Base-by-base conservation (phyloP, 805 yeast genomes). In the Hanseniaspora occidentalis region DNA sequence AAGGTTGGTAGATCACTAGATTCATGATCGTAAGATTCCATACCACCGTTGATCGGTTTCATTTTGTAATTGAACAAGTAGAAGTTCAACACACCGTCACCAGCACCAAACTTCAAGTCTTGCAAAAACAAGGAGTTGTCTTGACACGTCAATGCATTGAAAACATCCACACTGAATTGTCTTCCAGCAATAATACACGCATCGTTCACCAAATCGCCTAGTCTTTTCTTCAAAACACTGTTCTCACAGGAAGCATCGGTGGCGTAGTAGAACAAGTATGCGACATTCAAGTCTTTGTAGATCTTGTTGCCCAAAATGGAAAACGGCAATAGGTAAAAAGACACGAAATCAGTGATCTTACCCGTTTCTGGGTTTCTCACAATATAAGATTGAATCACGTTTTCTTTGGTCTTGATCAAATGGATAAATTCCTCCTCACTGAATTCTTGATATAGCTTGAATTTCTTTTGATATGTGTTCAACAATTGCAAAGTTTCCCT, bases 51-150 rank as follows among this genome's bases (percentile, higher is more conserved):
- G 35, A 92, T 73, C 3, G 85, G 86, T 61, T 75, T 75, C 4
- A 94, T 79, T 54, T 70, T 78, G 67, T 86, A 92, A 61, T 92
- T 92, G 71, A 92, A 92, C 47, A 92, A 64, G 57, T 92, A 92
- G 61, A 82, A 92, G 61, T 92, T 83, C 54, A 92, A 70, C 54
- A 74, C 73, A 0, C 98, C 98, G 58, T 89, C 97, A 35, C 98
- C 98, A 37, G 76, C 73, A 25, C 96, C 95, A 58, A 92, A 92
- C 57, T 84, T 84, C 61, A 83, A 70, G 31, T 82, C 77, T 20
- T 84, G 79, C 48, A 92, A 66, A 63, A 92, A 85, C 44, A 82
- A 63, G 13, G 85, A 70, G 58, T 92, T 92, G 56, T 92, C 98
- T 63, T 86, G 95, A 9, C 86, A 70, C 0, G 96, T 77, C 46